Evolutionary conservation across 441 rosid species (phyloP), one percentile per base, ranked within the genome.

Genomic region (Croton laevigatus): DNA sequence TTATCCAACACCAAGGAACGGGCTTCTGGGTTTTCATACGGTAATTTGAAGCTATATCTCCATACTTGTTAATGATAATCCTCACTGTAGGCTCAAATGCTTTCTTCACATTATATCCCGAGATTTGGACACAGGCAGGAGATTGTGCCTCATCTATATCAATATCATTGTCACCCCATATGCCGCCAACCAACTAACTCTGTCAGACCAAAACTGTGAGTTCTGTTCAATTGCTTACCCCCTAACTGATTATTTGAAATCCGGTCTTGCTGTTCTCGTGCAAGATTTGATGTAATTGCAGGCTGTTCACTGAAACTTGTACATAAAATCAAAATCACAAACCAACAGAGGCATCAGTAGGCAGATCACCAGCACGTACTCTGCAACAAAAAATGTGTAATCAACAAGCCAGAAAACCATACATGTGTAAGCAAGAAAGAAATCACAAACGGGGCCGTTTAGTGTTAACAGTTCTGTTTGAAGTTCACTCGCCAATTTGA

Each of bases 41-140:
- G 12, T 27, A 52, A 12, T 23, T 52, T 19, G 67, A 40, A 62
- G 61, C 74, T 36, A 71, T 71, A 37, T 62, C 68, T 62, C 74
- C 74, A 48, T 62, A 9, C 44, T 22, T 37, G 8, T 71, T 34
- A 61, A 62, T 20, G 13, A 62, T 62, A 7, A 12, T 62, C 53
- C 16, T 22, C n/a, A 62, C 34, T 12, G 37, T 54, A 36, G 67
- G 42, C 52, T 38, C 74, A 10, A 19, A 61, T 38, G 17, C 61
- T 53, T 36, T 23, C 52, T 71, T 62, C 38, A 71, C 74, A 7
- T 16, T 22, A 23, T 71, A 71, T 52, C 66, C 73, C 10, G n/a
- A 8, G 16, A 70, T 48, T n/a, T 4, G 11, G 19, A 48, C 17
- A 54, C 5, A 0, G 36, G 65, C 48, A 3, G 59, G 4, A 13